Conservation (phyloP, 164 flowering plant species). For the Amborella trichopoda region DNA sequence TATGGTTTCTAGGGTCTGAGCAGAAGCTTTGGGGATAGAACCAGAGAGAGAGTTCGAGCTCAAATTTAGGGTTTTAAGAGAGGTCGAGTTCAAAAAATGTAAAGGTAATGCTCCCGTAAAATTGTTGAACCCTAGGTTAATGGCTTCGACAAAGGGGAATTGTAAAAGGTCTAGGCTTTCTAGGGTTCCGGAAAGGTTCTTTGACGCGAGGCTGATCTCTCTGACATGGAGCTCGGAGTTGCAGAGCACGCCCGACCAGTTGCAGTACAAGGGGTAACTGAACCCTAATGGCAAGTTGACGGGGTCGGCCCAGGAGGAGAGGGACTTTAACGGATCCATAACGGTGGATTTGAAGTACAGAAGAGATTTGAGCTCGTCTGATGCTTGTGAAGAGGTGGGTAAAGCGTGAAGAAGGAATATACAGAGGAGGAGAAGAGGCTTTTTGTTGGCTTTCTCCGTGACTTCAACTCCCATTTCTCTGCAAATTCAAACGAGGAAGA, state of each 20-base stretch:
- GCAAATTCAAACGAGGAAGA: background rate
- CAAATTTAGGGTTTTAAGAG: constrained; percentile 52
- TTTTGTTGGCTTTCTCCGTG: constrained; percentile 4
- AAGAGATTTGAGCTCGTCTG: constrained; percentile 32
- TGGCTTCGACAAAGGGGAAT: constrained; percentile 24
- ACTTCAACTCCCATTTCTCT: constrained; percentile 4
- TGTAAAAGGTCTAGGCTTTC: constrained; percentile 29
- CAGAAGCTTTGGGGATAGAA: constrained; percentile 46
- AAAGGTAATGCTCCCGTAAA: constrained; percentile 63
- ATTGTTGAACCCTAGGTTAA: constrained; percentile 61
- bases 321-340: constrained; percentile 30
- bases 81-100: constrained; percentile 64
- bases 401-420: constrained; percentile 8
- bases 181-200: constrained; percentile 53
- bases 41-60: constrained; percentile 45
- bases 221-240: constrained; percentile 27
- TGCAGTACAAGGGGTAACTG: too few species aligned
- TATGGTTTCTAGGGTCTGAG: constrained; percentile 26
- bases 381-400: constrained; percentile 2
- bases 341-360: constrained; percentile 45
- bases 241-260: constrained; percentile 61
- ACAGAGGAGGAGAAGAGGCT: constrained; percentile 3
- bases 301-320: constrained; percentile 43
- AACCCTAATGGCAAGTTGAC: too few species aligned
- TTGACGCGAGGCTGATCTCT: constrained; percentile 35